Evolutionary conservation across 768 basidiomycete genomes (phyloP).

Genomic region (Butyriboletus loyo): DNA sequence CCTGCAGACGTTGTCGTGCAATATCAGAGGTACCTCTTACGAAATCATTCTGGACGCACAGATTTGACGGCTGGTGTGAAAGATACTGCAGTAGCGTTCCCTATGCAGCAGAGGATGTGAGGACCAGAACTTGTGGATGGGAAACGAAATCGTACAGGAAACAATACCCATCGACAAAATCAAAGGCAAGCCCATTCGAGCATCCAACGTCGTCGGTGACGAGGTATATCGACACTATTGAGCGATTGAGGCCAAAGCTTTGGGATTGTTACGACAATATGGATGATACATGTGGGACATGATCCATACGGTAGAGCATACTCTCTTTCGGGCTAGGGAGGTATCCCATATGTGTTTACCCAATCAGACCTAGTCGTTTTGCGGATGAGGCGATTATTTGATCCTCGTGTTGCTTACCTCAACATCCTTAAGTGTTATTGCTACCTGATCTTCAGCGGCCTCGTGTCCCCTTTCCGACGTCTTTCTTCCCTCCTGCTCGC

Average conservation of each 20-base stretch:
- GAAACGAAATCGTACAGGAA: not conserved
- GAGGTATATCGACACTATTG: too few relatives aligned
- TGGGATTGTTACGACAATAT: too few relatives aligned
- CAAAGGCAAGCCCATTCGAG: too few relatives aligned
- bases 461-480: not conserved
- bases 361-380: not conserved
- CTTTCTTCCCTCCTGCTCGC: not conserved
- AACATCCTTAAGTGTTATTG: not conserved
- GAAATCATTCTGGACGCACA: conserved; percentile 26
- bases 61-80: conserved; percentile 36
- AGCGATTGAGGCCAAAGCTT: too few relatives aligned
- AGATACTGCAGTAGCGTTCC: conserved; percentile 25
- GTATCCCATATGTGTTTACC: not conserved
- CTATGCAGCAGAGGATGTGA: not conserved
- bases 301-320: too few relatives aligned
- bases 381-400: too few relatives aligned
- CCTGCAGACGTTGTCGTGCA: conserved; percentile 25
- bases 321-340: too few relatives aligned
- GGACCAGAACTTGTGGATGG: not conserved
- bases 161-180: too few relatives aligned
- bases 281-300: too few relatives aligned
- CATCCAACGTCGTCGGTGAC: too few relatives aligned
- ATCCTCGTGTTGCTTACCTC: not conserved
- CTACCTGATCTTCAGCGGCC: not conserved
- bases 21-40: conserved; percentile 13